Base-by-base conservation (phyloP, 805 yeast genomes). In the Saturnispora kantuleensis region DNA sequence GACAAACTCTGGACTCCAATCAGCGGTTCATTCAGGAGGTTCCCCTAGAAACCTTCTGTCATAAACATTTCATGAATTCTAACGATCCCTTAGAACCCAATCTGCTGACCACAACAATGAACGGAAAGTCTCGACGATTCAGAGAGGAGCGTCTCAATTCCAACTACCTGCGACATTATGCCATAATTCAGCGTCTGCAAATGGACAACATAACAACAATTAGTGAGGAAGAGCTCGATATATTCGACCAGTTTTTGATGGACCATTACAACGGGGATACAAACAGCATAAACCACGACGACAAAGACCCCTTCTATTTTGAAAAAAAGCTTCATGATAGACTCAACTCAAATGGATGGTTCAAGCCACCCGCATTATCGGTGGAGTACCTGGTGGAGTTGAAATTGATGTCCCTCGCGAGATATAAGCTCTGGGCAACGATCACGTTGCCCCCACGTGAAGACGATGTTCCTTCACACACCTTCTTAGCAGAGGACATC, bases 121-220 rank as follows among this genome's bases (percentile, higher is more conserved):
- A 29, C 12, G 49, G 52, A 10, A 45, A 46, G 38, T 45, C 48
- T 13, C 42, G 35, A n/a, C 39, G 55, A 32, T 39, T 50, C 2
- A 58, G 80, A 46, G 79, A 75, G 45, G 65, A 69, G 32, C 63
- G 81, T 36, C 60, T 73, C 17, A 76, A 76, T 53, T 56, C 75
- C 3, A 56, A 61, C 28, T 76, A 74, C 46, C 57, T 76, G n/a
- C 56, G 73, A 34, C 54, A 70, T 17, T 76, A 75, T 51, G 71
- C 81, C 0, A 59, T 66, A 36, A 78, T 75, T 52, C 65, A 62
- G 38, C 57, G 64, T 10, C 71, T 38, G 51, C 76, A 47, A 42
- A 50, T 16, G 8, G 56, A 57, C 7, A 67, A 68, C 0, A 44
- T 56, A 1, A 54, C 67, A 4, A 66, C 66, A 8, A 58, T 60